These are phyloP conservation scores for Camptophora hylomeconis DNA, from an alignment of 2,329 filamentous ascomycete genomes.

Conservation along the genomic window DNA sequence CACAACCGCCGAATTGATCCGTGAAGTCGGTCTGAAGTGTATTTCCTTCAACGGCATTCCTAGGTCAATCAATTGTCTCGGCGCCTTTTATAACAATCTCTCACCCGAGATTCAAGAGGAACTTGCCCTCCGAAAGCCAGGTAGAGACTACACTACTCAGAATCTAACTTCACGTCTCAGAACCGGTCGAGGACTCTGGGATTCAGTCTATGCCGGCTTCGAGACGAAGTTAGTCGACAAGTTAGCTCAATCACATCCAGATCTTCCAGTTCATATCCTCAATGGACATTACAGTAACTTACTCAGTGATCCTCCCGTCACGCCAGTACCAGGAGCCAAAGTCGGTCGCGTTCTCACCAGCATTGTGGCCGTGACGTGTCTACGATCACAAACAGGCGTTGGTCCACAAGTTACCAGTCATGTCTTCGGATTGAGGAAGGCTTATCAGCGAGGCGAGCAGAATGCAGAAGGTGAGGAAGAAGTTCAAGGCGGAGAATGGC, in stretches of 20 bases:
- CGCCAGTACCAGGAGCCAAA: slow-evolving; percentile 23
- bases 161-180: slow-evolving; percentile 43
- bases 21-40: slow-evolving; percentile 34
- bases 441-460: slow-evolving; percentile 52
- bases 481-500: slow-evolving; percentile 43
- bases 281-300: slow-evolving; percentile 60
- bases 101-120: slow-evolving; percentile 40
- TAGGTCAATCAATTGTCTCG: slow-evolving; percentile 70
- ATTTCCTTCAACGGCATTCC: slow-evolving; percentile 49
- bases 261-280: slow-evolving; percentile 69
- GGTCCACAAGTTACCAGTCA: slow-evolving; percentile 72
- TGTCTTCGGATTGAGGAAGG: slow-evolving; percentile 68
- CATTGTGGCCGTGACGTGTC: slow-evolving; percentile 58
- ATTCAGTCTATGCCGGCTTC: slow-evolving; percentile 64
- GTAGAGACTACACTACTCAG: slow-evolving; percentile 37
- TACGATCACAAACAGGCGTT: slow-evolving; percentile 69
- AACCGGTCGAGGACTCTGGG: slow-evolving; percentile 57
- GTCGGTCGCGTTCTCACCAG: slow-evolving; percentile 61
- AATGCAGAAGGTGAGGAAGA: slow-evolving; percentile 26
- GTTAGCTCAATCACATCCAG: slow-evolving; percentile 64
- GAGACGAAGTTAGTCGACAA: slow-evolving; percentile 57
- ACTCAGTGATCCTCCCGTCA: slow-evolving; percentile 50
- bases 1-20: slow-evolving; percentile 26
- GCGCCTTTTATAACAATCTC: slow-evolving; percentile 53
- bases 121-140: slow-evolving; percentile 45